Evolutionary conservation across 1,284 basidiomycete genomes (phyloP), one percentile per base, ranked within the genome.

Genomic region (Cutaneotrichosporon sp.): DNA sequence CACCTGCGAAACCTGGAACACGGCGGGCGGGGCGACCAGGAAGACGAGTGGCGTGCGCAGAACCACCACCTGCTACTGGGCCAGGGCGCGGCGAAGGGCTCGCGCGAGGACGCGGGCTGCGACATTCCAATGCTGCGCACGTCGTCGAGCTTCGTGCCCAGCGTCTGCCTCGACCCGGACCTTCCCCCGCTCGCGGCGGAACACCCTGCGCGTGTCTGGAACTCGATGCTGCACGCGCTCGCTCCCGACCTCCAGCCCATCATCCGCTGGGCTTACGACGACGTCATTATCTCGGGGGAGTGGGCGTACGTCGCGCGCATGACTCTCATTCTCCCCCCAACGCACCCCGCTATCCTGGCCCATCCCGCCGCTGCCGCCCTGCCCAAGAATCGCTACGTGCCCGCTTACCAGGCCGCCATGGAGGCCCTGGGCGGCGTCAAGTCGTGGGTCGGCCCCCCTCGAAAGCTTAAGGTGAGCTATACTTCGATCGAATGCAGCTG

Each of bases 181-280:
- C 52, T 67, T 21, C 64, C 67, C 2, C 61, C 66, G 1, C 44
- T 64, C 37, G 65, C 67, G 1, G 44, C 58, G 8, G 61, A 66
- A 41, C 69, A 71, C 50, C 67, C 69, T 0, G 63, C 65, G 0
- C 57, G 67, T 12, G 61, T 69, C 4, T 69, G 69, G 69, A 71
- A 69, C 46, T 37, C 52, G 26, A 57, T 66, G 46, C 52, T 69
- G 10, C 69, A 71, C 39, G 54, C 63, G 1, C 49, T 69, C 1
- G 30, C 48, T 0, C 17, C 62, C 3, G 49, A 62, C 4, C 43
- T 67, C 8, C 67, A 68, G 47, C 69, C 69, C 0, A 51, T 62
- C 7, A 48, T 69, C 26, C 61, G 63, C 46, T 70, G 69, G 69
- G 52, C 58, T 23, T 70, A 63, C 45, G 62, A 46, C 54, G 42